Conservation (phyloP, 768 basidiomycete genomes). For the Mycena vulgaris region DNA sequence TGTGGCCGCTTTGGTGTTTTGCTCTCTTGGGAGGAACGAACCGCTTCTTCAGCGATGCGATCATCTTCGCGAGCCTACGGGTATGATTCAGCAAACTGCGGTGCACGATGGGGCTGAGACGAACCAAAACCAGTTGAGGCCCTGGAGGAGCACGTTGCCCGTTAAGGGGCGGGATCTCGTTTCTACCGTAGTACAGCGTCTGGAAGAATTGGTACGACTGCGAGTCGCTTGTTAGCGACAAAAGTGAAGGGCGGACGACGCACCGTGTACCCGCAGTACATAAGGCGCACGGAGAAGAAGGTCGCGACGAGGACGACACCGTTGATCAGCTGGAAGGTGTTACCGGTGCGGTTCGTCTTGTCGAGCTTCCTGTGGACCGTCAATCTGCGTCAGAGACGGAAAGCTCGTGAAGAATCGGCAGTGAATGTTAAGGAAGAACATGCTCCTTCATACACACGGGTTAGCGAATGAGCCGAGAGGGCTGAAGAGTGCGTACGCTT, state of each 20-base stretch:
- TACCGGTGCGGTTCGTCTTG: constrained; percentile 81
- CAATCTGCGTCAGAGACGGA: neutral
- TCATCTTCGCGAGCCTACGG: constrained; percentile 83
- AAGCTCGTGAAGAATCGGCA: constrained; percentile 65
- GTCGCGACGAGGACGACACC: constrained; percentile 74
- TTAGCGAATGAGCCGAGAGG: constrained; percentile 23
- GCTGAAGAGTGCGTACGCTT: constrained; percentile 64
- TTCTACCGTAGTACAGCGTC: constrained; percentile 69
- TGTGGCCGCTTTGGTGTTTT: constrained; percentile 24
- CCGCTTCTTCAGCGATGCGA: constrained; percentile 73
- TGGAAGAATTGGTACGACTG: constrained; percentile 80
- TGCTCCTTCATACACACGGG: constrained; percentile 68
- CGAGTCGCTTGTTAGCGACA: neutral
- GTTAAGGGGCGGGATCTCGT: constrained; percentile 69
- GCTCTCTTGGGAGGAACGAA: constrained; percentile 53
- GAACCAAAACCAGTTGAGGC: constrained; percentile 87
- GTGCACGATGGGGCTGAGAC: constrained; percentile 37
- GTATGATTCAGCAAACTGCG: neutral
- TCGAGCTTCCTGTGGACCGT: constrained; percentile 74
- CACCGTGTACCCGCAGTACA: constrained; percentile 75
- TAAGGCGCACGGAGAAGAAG: constrained; percentile 80
- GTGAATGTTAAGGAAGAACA: constrained; percentile 90
- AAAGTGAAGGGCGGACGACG: neutral
- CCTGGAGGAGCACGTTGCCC: constrained; percentile 76
- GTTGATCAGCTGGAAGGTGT: constrained; percentile 78